Conservation (phyloP, 2,329 filamentous ascomycete species). For the Microdochium paspali region DNA sequence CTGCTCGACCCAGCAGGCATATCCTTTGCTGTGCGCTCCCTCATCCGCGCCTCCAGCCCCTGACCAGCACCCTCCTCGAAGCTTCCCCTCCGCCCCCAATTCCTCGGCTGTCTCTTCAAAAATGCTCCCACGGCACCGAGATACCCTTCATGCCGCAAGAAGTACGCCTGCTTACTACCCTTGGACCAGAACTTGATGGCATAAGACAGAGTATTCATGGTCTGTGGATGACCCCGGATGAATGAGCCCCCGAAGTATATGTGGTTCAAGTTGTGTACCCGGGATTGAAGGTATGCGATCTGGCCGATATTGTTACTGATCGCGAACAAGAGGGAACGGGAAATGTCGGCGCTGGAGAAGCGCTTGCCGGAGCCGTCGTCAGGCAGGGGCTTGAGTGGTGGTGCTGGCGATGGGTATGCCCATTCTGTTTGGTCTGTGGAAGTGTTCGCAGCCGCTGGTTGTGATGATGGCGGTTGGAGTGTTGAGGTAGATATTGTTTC, state of each 20-base stretch:
- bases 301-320: constrained; percentile 98
- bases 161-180: constrained; percentile 89
- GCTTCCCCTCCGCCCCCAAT: constrained; percentile 82
- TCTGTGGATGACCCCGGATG: constrained; percentile 91
- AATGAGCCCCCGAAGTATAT: constrained; percentile 98
- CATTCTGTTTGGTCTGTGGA: neutral
- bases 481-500: neutral
- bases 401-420: neutral
- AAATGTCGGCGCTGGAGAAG: constrained; percentile 80
- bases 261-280: constrained; percentile 81
- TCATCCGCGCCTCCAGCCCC: constrained; percentile 18
- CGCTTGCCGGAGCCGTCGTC: constrained; percentile 27
- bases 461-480: neutral
- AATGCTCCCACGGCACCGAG: constrained; percentile 91
- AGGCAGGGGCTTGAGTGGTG: neutral
- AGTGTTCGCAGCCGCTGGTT: neutral
- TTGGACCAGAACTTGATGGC: constrained; percentile 98
- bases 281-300: constrained; percentile 93
- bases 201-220: constrained; percentile 94
- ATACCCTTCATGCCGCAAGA: constrained; percentile 91
- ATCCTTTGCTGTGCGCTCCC: constrained; percentile 7
- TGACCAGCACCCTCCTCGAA: constrained; percentile 41
- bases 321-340: constrained; percentile 83
- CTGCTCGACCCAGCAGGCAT: too few species aligned
- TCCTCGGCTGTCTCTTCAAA: constrained; percentile 77